A percentile compares a stretch with the other conserved stretches of the same genome.
Evolutionary conservation across 169 alveolate genomes (phyloP).

Genomic region (Plasmodium fragile): DNA sequence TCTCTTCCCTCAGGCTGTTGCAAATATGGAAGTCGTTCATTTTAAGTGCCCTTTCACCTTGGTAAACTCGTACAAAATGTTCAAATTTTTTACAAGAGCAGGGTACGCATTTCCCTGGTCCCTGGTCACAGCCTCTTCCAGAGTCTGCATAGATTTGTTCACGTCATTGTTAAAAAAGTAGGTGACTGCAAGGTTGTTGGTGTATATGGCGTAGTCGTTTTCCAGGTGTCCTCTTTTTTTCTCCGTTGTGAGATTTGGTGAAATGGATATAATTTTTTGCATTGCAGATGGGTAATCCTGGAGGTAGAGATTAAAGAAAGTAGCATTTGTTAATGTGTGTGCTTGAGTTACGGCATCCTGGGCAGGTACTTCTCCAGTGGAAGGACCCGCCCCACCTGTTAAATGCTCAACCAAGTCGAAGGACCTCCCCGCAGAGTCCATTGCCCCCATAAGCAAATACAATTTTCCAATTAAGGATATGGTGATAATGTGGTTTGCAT

Average conservation of each 20-base stretch:
- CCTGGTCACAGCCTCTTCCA: slow-evolving; percentile 19
- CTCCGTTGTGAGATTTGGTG: neutral
- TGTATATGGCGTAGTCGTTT: slow-evolving; percentile 30
- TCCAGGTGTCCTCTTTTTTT: neutral
- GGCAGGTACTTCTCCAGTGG: neutral
- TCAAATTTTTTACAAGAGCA: slow-evolving; percentile 24
- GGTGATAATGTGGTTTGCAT: slow-evolving; percentile 29
- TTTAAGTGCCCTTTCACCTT: slow-evolving; percentile 30
- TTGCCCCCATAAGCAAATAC: slow-evolving; percentile 42
- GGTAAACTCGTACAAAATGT: slow-evolving; percentile 38
- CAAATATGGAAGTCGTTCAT: slow-evolving; percentile 1
- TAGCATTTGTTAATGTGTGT: slow-evolving; percentile 8
- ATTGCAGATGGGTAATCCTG: slow-evolving; percentile 47
- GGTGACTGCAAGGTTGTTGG: slow-evolving; percentile 50
- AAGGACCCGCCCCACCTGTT: neutral
- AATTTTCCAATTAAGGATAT: slow-evolving; percentile 64
- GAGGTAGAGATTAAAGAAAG: slow-evolving; percentile 21
- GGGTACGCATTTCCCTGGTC: slow-evolving; percentile 45
- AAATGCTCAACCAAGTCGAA: slow-evolving; percentile 21
- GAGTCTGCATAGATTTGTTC: slow-evolving; percentile 12
- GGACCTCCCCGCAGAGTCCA: slow-evolving; percentile 11
- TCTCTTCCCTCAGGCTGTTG: slow-evolving; percentile 24
- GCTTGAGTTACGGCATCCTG: neutral
- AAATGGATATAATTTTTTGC: neutral
- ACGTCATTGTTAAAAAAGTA: slow-evolving; percentile 43